These are phyloP conservation scores for Ceratobasidium sp. DNA, from an alignment of 1,284 basidiomycete species.

Conservation along the genomic window DNA sequence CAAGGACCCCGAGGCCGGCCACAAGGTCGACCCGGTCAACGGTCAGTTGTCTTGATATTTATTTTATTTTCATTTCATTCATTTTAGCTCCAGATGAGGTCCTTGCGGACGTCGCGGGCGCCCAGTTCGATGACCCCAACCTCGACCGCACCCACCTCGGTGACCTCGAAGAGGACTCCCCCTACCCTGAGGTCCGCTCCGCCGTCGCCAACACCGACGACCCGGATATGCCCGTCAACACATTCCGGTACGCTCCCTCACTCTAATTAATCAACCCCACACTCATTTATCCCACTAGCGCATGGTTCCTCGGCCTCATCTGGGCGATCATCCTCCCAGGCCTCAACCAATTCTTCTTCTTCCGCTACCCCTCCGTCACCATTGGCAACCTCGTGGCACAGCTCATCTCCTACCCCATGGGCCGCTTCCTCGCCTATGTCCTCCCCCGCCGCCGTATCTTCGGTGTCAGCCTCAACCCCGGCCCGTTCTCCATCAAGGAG, in stretches of 20 bases:
- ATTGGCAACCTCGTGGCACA: slow-evolving; percentile 56
- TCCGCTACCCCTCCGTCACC: slow-evolving; percentile 53
- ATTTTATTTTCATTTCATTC: neutral
- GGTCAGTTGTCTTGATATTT: neutral
- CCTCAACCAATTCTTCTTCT: slow-evolving; percentile 58
- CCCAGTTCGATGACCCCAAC: slow-evolving; percentile 51
- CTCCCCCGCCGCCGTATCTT: slow-evolving; percentile 64
- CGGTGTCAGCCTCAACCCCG: slow-evolving; percentile 69
- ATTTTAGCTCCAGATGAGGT: neutral
- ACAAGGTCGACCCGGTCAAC: slow-evolving; percentile 25
- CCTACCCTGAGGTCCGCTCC: slow-evolving; percentile 57
- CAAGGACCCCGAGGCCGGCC: slow-evolving; percentile 36
- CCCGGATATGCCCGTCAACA: slow-evolving; percentile 52
- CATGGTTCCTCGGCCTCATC: slow-evolving; percentile 59
- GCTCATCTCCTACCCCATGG: slow-evolving; percentile 62
- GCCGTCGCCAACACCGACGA: slow-evolving; percentile 55
- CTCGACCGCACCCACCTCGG: slow-evolving; percentile 48
- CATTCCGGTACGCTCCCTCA: slow-evolving; percentile 49
- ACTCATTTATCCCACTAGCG: slow-evolving; percentile 39
- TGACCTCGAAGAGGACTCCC: slow-evolving; percentile 58
- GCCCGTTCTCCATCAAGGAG: slow-evolving; percentile 81
- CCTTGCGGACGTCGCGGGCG: slow-evolving; percentile 47
- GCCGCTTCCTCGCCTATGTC: slow-evolving; percentile 61
- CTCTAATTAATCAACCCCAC: slow-evolving; percentile 35
- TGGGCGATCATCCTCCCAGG: slow-evolving; percentile 64